phyloP scores from a whole-genome alignment of 1,284 basidiomycete species.

The Rhodotorula sp. region DNA sequence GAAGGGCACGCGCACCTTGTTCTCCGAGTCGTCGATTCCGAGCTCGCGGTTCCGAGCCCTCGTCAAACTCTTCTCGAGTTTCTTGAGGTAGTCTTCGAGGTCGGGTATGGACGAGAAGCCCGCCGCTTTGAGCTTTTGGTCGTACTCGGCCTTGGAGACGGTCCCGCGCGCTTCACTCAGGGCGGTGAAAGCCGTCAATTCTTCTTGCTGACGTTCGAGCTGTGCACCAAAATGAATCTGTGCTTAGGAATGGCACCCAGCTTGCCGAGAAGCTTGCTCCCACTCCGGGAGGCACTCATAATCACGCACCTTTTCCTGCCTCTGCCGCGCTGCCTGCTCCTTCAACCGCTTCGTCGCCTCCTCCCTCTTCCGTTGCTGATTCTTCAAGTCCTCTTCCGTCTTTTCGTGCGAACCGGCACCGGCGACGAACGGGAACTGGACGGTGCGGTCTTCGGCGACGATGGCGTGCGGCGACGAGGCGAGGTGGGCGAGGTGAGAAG shows the following conservation, averaged over 20 bases:
- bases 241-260: too few relatives aligned
- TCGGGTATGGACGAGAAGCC: slow-evolving; percentile 71
- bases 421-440: slow-evolving; percentile 75
- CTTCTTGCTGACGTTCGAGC: slow-evolving; percentile 68
- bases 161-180: slow-evolving; percentile 65
- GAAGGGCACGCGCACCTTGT: slow-evolving; percentile 46
- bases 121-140: slow-evolving; percentile 50
- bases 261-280: too few relatives aligned
- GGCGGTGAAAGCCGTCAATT: slow-evolving; percentile 69
- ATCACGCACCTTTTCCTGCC: slow-evolving; percentile 66
- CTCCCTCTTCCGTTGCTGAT: slow-evolving; percentile 71
- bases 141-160: slow-evolving; percentile 74
- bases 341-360: slow-evolving; percentile 85
- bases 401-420: slow-evolving; percentile 61
- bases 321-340: slow-evolving; percentile 83
- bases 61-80: slow-evolving; percentile 67
- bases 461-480: slow-evolving; percentile 61
- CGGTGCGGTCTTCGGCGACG: slow-evolving; percentile 65
- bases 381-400: slow-evolving; percentile 82
- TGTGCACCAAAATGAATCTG: background rate
- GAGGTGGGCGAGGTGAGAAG: slow-evolving; percentile 63
- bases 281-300: too few relatives aligned
- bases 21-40: slow-evolving; percentile 58
- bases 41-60: slow-evolving; percentile 70
- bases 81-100: slow-evolving; percentile 72